Evolutionary conservation across 306 rosid genomes (phyloP), one percentile per base, ranked within the genome.

Genomic region (Trifolium repens): DNA sequence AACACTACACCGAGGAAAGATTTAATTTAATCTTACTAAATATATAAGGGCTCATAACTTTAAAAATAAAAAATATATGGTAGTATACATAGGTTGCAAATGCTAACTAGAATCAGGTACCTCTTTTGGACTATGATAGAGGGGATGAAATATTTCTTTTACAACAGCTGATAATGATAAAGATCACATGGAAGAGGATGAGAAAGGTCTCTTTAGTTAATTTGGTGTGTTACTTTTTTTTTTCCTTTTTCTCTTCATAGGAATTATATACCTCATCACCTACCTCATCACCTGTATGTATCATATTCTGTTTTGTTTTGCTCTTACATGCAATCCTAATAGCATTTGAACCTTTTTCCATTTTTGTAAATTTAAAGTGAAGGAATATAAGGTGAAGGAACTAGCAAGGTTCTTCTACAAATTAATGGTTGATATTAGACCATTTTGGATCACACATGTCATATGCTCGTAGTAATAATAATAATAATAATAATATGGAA

Each of bases 331-430:
- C 30, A 78, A 67, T 82, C 62, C 69, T 58, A 72, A 54, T 32
- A 55, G 82, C 62, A 27, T 74, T 67, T 37, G 74, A 72, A 69
- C 9, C 83, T 67, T 77, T 84, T 78, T 79, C 69, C 39, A 71
- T 77, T 83, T 68, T 24, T 78, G 82, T 79, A 84, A 82, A 83
- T 82, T 87, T 81, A 84, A 83, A 77, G 86, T 80, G 79, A 75
- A 77, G 39, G 15, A 12, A 13, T 37, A 43, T 39, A 50, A 55
- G 32, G 68, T 0, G 24, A 22, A 22, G 24, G 24, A 22, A 22
- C 1, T 22, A 22, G 24, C 1, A 22, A 22, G 24, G 24, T 22
- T 22, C 24, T 22, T 22, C 24, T 22, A 22, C 24, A 22, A 22
- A 22, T 22, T 22, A 22, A 22, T 22, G 24, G 24, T 22, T 22